Evolutionary conservation across 129 eudicot species (phyloP).

Genomic region (Deinandra increscens): DNA sequence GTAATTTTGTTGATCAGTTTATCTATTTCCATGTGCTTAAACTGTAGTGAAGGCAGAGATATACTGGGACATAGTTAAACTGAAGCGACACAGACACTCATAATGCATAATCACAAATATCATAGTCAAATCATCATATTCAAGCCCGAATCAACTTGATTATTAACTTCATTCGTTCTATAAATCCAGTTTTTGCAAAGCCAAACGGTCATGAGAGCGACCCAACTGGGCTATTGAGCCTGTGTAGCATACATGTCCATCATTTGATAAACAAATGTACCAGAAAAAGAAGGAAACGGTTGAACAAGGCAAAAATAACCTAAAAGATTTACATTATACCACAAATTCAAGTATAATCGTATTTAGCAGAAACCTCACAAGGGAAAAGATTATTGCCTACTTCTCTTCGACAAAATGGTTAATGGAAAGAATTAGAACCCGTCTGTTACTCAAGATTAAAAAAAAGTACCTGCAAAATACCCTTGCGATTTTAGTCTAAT

Average conservation of each 20-base stretch:
- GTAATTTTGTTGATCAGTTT: no score
- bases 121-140: background rate
- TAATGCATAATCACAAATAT: background rate
- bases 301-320: background rate
- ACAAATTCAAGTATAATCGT: slow-evolving; percentile 25
- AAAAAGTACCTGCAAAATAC: slow-evolving; percentile 15
- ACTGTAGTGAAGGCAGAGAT: background rate
- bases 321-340: slow-evolving; percentile 38
- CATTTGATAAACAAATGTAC: background rate
- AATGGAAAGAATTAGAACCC: background rate
- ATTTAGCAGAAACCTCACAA: slow-evolving; percentile 16
- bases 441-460: background rate
- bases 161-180: background rate
- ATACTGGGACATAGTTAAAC: background rate
- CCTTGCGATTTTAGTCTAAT: slow-evolving; percentile 1
- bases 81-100: background rate
- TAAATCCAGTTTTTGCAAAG: background rate
- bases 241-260: background rate
- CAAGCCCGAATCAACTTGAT: background rate
- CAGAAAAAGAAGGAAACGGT: background rate
- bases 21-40: no score
- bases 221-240: background rate
- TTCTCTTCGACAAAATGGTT: slow-evolving; percentile 20
- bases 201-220: background rate
- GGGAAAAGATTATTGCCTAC: slow-evolving; percentile 22